These are phyloP conservation scores for Ascocoryne sarcoides DNA, from an alignment of 2,329 filamentous ascomycete genomes.

Conservation along the genomic window DNA sequence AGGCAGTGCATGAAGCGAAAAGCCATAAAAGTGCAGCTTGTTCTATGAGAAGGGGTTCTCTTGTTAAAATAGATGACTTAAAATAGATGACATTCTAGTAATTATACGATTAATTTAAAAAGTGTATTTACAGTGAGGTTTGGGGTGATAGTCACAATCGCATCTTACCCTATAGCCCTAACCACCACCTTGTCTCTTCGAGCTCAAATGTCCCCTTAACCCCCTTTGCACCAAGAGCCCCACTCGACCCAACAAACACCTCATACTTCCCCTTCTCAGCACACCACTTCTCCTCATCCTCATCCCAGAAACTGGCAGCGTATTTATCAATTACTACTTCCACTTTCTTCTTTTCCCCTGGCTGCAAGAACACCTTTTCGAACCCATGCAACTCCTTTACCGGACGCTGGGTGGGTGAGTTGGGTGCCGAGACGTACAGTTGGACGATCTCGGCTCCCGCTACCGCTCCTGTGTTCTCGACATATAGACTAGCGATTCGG, in stretches of 20 bases:
- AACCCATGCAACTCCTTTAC: constrained; percentile 38
- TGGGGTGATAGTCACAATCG: too few species aligned
- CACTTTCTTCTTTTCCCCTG: constrained; percentile 29
- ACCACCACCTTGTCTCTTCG: constrained; percentile 6
- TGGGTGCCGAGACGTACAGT: constrained; percentile 21
- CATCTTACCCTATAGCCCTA: constrained; percentile 44
- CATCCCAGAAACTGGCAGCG: constrained; percentile 34
- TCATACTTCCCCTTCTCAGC: constrained; percentile 5
- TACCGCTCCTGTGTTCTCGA: constrained; percentile 23
- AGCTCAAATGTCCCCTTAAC: constrained; percentile 4
- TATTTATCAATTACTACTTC: constrained; percentile 28
- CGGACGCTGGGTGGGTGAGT: constrained; percentile 27
- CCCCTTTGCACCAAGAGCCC: background rate
- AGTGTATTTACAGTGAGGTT: too few species aligned
- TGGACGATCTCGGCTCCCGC: constrained; percentile 27
- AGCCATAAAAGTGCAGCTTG: too few species aligned
- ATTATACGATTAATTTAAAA: too few species aligned
- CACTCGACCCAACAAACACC: constrained; percentile 1
- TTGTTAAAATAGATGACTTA: too few species aligned
- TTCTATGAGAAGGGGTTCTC: too few species aligned
- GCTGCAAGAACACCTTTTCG: constrained; percentile 32
- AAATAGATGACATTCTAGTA: too few species aligned
- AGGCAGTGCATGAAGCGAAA: too few species aligned
- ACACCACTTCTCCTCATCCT: constrained; percentile 30
- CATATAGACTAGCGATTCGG: constrained; percentile 5